These are phyloP conservation scores for Eucalyptus sp. DNA, from an alignment of 345 rosid species.

Conservation along the genomic window DNA sequence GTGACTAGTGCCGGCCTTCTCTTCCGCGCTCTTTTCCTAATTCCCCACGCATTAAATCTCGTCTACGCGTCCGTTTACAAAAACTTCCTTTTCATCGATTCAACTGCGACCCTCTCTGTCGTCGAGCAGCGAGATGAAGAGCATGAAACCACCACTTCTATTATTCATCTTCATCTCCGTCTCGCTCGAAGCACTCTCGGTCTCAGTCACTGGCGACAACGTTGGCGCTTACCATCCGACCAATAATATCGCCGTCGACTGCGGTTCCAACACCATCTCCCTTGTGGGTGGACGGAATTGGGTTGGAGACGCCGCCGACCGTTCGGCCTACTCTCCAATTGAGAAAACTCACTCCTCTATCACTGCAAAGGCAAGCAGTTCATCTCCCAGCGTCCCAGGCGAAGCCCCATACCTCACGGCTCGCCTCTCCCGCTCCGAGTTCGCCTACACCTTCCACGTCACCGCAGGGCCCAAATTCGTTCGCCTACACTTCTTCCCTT, in stretches of 20 bases:
- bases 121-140: not conserved
- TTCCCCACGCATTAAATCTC: too few species aligned
- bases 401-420: not conserved
- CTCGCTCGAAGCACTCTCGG: not conserved
- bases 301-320: not conserved
- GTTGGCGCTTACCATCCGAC: not conserved
- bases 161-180: not conserved
- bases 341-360: not conserved
- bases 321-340: not conserved
- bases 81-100: not conserved
- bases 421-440: not conserved
- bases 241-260: not conserved
- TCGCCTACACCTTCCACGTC: slow-evolving; percentile 18
- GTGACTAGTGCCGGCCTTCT: not conserved
- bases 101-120: not conserved
- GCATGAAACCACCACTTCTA: not conserved
- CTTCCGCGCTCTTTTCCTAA: not conserved
- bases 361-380: not conserved
- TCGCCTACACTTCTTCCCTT: slow-evolving; percentile 10
- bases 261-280: not conserved
- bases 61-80: too few species aligned
- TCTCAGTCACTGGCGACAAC: not conserved
- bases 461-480: slow-evolving; percentile 16
- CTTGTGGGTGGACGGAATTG: not conserved
- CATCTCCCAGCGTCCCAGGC: not conserved